Evolutionary conservation across 805 yeast species (phyloP).

Genomic region (Naumovozyma baii): DNA sequence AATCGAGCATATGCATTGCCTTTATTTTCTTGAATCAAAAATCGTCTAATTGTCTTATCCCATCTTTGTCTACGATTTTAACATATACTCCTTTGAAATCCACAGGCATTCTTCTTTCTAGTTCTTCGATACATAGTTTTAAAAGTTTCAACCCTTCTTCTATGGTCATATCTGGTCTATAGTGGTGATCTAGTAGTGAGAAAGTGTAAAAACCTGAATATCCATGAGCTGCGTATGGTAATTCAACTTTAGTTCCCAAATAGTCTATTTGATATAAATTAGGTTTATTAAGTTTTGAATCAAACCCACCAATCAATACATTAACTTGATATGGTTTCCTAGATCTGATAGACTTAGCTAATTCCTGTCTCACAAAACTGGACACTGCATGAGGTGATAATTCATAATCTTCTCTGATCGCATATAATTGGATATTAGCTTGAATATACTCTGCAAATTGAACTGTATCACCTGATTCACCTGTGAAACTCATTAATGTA

Average conservation of each 20-base stretch:
- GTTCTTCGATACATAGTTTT: conserved; percentile 64
- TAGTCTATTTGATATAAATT: conserved; percentile 84
- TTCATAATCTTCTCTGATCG: conserved; percentile 76
- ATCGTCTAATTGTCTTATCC: conserved; percentile 38
- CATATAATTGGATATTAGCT: conserved; percentile 82
- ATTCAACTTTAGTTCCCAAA: conserved; percentile 78
- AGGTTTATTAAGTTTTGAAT: conserved; percentile 48
- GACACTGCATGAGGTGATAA: conserved; percentile 81
- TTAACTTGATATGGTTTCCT: conserved; percentile 93
- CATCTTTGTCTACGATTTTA: conserved; percentile 56
- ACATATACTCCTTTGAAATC: conserved; percentile 84
- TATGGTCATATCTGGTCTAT: conserved; percentile 60
- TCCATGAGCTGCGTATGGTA: conserved; percentile 97
- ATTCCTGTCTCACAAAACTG: conserved; percentile 74
- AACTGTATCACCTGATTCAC: conserved; percentile 93
- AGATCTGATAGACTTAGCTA: conserved; percentile 84
- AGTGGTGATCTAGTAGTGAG: conserved; percentile 84
- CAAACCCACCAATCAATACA: conserved; percentile 79
- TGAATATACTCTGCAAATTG: conserved; percentile 91
- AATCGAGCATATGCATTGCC: too few relatives aligned
- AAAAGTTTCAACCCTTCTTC: conserved; percentile 75
- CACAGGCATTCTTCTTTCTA: conserved; percentile 59
- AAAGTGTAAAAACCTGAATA: conserved; percentile 94
- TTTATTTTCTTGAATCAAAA: too few relatives aligned
- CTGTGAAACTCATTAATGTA: conserved; percentile 78